Conservation (phyloP, 2,329 filamentous ascomycete species). For the Graphiopsis chlorocephala region DNA sequence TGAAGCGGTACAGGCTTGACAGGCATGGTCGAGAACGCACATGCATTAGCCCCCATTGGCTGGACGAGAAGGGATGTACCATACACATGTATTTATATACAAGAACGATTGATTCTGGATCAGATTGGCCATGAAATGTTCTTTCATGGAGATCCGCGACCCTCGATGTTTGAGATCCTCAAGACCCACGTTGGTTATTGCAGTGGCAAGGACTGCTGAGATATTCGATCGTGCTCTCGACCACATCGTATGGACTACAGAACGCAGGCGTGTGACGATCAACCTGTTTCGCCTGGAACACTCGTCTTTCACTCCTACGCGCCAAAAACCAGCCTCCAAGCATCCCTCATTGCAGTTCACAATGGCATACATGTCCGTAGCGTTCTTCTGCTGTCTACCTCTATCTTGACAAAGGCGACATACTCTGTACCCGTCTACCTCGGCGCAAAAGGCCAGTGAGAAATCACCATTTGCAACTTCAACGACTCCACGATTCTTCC, state of each 20-base stretch:
- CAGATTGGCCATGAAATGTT: background rate
- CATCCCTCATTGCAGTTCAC: too few relatives aligned
- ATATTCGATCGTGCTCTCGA: background rate
- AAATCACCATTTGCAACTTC: too few relatives aligned
- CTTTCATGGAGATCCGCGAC: background rate
- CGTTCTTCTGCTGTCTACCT: too few relatives aligned
- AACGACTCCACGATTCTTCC: too few relatives aligned
- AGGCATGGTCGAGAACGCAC: background rate
- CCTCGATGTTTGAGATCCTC: background rate
- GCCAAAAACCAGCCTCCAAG: background rate
- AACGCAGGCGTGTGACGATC: background rate
- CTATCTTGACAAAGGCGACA: too few relatives aligned
- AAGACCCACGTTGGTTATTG: background rate
- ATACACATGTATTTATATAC: slow-evolving; percentile 7
- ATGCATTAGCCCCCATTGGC: background rate
- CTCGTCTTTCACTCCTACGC: background rate
- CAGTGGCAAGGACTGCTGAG: background rate
- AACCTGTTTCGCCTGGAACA: background rate
- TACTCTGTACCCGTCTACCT: too few relatives aligned
- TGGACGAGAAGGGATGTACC: background rate
- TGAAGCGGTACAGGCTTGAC: background rate
- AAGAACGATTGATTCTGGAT: background rate
- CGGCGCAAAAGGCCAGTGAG: too few relatives aligned
- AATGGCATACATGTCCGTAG: too few relatives aligned
- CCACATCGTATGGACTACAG: background rate